Conservation (phyloP, 75 land plant species). For the Selaginella tamariscina region DNA sequence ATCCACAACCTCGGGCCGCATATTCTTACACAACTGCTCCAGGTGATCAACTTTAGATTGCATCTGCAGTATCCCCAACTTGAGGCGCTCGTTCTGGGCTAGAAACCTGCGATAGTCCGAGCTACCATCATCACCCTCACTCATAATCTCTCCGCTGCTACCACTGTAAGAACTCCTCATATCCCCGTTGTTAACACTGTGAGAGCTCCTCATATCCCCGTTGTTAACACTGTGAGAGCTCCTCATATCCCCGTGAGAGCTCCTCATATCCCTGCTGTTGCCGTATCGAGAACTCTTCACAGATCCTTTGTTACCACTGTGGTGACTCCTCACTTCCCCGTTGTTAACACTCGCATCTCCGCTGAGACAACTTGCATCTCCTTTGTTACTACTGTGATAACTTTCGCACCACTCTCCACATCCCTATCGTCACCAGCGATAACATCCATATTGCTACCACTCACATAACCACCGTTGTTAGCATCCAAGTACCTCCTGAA, state of each 20-base stretch:
- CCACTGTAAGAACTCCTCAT: no score
- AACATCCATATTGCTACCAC: conserved; percentile 19
- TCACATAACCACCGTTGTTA: no score
- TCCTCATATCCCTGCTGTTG: not conserved
- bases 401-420: no score
- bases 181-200: no score
- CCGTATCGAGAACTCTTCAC: not conserved
- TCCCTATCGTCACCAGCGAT: no score
- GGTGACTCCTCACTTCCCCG: not conserved
- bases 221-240: no score
- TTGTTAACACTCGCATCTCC: not conserved
- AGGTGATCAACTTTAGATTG: conserved; percentile 54
- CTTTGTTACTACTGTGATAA: not conserved
- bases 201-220: no score
- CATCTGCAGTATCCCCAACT: conserved; percentile 43
- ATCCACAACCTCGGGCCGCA: conserved; percentile 25
- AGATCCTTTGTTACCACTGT: not conserved
- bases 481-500: no score
- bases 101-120: conserved; percentile 1
- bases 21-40: conserved; percentile 51
- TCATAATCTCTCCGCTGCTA: no score
- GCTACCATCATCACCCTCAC: no score
- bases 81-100: conserved; percentile 37
- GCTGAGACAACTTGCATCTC: not conserved
- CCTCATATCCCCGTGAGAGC: not conserved